Evolutionary conservation across 306 rosid species (phyloP), one percentile per base, ranked within the genome.

Genomic region (Cucurbita ficifolia): DNA sequence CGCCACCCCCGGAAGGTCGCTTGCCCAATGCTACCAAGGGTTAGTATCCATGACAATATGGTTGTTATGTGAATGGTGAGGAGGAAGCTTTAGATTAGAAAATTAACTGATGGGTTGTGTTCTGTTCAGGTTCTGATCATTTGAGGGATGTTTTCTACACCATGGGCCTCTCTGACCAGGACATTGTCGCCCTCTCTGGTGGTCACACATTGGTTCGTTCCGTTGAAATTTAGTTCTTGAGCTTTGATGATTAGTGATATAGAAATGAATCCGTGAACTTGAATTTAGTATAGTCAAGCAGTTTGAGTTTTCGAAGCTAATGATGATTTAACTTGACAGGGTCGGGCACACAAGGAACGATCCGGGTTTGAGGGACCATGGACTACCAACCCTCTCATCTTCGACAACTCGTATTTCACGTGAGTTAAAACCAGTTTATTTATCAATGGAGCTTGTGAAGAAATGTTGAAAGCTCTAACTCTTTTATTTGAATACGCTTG

Each of bases 311-410:
- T 19, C 24, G 13, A n/a, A 68, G 19, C 40, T 68, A 40, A 43
- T 22, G 5, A 7, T 46, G 70, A 45, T 74, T 36, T 56, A 58
- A 39, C 48, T 24, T 39, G 62, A 39, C 78, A 95, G 99, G 99
- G 99, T 77, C 84, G 90, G 87, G 46, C 85, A 76, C 99, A 95
- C 92, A 95, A 95, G 89, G 99, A 95, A 78, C 96, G 97, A 10
- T 95, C 99, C 79, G 99, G 99, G 55, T 95, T 95, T 17, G 99
- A 95, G 83, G 99, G 99, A 6, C 87, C 99, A 0, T 95, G 97
- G 99, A 95, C 99, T n/a, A 0, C 65, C 19, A 95, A 91, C 76
- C 99, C 99, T 48, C 90, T 86, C 78, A 89, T 91, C 67, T 95
- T 95, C 21, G 99, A 95, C 78, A 91, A 89, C 86, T 46, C 96